phyloP scores from a whole-genome alignment of 257 asterid genomes.

The Marsdenia floribunda region DNA sequence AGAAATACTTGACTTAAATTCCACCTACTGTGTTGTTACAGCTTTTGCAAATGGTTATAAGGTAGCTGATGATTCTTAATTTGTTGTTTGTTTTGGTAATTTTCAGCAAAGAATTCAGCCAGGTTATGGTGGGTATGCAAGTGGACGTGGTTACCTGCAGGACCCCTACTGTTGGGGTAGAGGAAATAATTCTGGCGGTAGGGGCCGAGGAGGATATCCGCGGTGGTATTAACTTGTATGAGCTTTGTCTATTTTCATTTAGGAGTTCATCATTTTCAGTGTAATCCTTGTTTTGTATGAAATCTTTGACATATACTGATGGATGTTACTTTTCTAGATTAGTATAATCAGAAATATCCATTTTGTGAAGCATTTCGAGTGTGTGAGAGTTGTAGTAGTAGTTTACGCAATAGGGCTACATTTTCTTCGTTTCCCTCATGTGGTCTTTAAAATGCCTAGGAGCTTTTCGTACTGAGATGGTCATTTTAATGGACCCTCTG shows the following conservation, averaged over 20 bases:
- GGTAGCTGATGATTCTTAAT: background rate
- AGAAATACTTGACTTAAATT: conserved; percentile 2
- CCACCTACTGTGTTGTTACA: background rate
- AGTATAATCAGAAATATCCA: background rate
- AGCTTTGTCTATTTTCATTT: background rate
- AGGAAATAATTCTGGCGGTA: conserved; percentile 41
- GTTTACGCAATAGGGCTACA: background rate
- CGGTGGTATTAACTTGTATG: conserved; percentile 10
- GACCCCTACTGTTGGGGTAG: conserved; percentile 49
- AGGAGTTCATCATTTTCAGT: background rate
- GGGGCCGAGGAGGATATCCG: conserved; percentile 49
- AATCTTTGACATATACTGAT: background rate
- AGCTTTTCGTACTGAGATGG: background rate
- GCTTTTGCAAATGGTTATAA: background rate
- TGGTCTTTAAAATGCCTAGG: background rate
- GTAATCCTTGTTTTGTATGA: background rate
- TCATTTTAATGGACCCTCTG: too few species aligned
- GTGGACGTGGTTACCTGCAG: conserved; percentile 37
- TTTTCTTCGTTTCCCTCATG: background rate
- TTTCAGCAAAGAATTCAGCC: conserved; percentile 43
- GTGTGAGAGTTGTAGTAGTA: background rate
- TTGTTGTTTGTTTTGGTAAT: conserved; percentile 28
- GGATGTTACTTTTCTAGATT: background rate
- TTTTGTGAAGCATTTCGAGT: background rate
- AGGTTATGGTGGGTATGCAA: conserved; percentile 36